Conservation (phyloP, 148 eudicot species). For the Chenopodium formosanum region DNA sequence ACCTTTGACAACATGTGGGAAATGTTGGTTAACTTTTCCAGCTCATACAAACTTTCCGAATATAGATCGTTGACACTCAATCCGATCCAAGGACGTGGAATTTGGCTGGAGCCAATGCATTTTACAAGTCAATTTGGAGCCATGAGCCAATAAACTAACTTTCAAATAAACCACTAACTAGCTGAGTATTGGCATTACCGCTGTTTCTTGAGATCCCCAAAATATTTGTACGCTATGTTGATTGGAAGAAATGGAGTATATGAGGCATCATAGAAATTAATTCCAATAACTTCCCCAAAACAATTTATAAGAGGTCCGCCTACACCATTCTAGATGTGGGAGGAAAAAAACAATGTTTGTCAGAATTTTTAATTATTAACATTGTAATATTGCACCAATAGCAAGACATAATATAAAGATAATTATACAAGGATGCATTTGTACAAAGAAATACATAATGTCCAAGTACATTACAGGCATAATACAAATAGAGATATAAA, state of each 20-base stretch:
- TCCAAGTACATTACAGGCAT: too few relatives aligned
- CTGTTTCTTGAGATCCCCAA: constrained; percentile 6
- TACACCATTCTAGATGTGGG: not conserved
- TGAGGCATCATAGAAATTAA: not conserved
- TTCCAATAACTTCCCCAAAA: constrained; percentile 12
- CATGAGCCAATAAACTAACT: not conserved
- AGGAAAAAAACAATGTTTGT: too few relatives aligned
- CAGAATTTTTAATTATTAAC: too few relatives aligned
- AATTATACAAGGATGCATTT: too few relatives aligned
- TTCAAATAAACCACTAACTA: not conserved
- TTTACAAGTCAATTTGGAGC: not conserved
- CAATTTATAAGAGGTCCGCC: constrained; percentile 17
- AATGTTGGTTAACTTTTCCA: not conserved
- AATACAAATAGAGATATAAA: too few relatives aligned
- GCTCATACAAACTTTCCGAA: not conserved
- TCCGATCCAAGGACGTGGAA: constrained; percentile 13
- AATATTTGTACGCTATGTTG: constrained; percentile 7
- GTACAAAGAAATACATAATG: too few relatives aligned
- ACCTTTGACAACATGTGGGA: constrained; percentile 18
- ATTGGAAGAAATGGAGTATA: constrained; percentile 18
- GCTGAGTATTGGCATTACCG: not conserved
- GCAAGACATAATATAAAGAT: too few relatives aligned
- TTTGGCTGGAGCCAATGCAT: not conserved
- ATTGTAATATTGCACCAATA: too few relatives aligned
- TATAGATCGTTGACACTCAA: constrained; percentile 1